Conservation (phyloP, 345 rosid genomes). For the Eucalyptus grandis region DNA sequence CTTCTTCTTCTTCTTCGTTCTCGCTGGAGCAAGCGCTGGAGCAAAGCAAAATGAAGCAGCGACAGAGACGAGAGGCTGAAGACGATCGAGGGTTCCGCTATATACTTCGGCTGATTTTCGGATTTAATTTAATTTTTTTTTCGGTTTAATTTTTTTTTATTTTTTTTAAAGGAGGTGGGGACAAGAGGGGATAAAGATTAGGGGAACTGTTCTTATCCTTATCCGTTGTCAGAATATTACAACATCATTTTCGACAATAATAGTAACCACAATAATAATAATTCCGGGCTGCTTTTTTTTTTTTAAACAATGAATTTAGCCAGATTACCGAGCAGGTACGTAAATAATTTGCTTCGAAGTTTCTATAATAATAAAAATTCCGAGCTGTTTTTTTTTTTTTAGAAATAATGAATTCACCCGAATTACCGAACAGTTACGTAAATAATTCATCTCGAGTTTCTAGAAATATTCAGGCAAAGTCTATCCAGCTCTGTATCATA, state of each 20-base stretch:
- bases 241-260: not conserved
- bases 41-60: not conserved
- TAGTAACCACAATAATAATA: not conserved
- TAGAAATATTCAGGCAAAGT: not conserved
- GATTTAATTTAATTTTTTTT: not conserved
- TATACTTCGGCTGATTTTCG: not conserved
- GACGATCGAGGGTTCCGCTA: not conserved
- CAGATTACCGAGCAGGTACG: not conserved
- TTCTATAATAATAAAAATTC: not conserved
- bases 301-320: not conserved
- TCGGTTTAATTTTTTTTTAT: not conserved
- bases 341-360: no score
- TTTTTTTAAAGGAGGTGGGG: not conserved
- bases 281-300: not conserved
- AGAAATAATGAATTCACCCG: not conserved
- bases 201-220: not conserved
- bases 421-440: not conserved
- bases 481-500: not conserved
- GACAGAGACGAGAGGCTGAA: not conserved
- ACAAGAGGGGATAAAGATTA: not conserved
- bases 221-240: not conserved
- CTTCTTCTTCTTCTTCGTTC: not conserved
- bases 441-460: not conserved
- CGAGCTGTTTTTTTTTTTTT: not conserved
- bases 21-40: not conserved